phyloP scores from a whole-genome alignment of 176 grass and related monocot species.

The Oropetium thomaeum region DNA sequence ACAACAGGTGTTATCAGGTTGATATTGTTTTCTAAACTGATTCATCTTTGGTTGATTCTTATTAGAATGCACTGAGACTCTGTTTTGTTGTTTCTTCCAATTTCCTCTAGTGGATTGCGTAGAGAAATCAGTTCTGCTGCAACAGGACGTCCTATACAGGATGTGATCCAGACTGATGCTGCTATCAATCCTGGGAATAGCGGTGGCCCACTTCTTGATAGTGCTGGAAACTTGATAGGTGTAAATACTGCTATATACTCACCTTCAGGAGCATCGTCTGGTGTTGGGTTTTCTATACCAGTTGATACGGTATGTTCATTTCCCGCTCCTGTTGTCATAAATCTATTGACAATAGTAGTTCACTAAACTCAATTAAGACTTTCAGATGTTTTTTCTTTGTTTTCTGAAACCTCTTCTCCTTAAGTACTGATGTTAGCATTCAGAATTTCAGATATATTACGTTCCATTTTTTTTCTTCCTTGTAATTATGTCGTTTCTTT shows the following conservation, averaged over 20 bases:
- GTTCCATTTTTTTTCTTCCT: neutral
- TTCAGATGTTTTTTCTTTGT: constrained; percentile 4
- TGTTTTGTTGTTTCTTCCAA: neutral
- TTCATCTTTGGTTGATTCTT: constrained; percentile 26
- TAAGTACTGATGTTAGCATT: neutral
- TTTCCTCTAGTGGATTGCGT: constrained; percentile 64
- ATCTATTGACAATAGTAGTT: constrained; percentile 5
- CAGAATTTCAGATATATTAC: neutral
- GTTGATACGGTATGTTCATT: constrained; percentile 77
- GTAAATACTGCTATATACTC: constrained; percentile 99
- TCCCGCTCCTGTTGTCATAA: neutral
- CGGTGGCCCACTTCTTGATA: constrained; percentile 91
- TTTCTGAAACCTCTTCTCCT: neutral
- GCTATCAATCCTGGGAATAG: constrained; percentile 99
- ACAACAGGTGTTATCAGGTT: constrained; percentile 99
- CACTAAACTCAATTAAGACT: neutral
- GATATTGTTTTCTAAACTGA: constrained; percentile 24
- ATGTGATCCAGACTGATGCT: constrained; percentile 98
- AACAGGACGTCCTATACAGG: constrained; percentile 98
- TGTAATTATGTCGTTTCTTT: neutral
- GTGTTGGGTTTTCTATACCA: constrained; percentile 98
- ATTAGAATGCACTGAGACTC: constrained; percentile 5
- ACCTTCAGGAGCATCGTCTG: constrained; percentile 96
- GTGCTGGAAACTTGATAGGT: constrained; percentile 92
- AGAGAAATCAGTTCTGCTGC: constrained; percentile 99